Evolutionary conservation across 345 rosid genomes (phyloP).

Genomic region (Sonneratia caseolaris): DNA sequence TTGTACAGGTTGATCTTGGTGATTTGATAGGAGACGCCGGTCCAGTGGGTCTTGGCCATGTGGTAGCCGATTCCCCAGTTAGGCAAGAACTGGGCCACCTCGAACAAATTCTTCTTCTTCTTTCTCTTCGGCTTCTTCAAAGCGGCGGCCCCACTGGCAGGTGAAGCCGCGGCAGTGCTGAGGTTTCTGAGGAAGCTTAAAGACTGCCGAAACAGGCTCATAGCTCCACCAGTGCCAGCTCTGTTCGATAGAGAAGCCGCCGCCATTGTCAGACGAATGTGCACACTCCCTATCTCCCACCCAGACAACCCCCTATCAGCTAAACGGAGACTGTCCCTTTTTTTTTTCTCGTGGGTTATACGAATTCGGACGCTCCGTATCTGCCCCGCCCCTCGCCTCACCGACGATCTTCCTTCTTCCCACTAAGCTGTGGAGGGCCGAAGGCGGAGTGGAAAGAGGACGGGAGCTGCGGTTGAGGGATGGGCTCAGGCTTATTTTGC

Average conservation of each 20-base stretch:
- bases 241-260: slow-evolving; percentile 38
- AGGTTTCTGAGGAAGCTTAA: slow-evolving; percentile 37
- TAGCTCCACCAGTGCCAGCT: slow-evolving; percentile 19
- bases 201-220: slow-evolving; percentile 29
- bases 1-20: slow-evolving; percentile 92
- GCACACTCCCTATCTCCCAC: not conserved
- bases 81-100: slow-evolving; percentile 87
- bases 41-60: slow-evolving; percentile 95
- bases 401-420: not conserved
- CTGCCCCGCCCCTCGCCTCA: not conserved
- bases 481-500: not conserved
- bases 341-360: not conserved
- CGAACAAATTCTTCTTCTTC: slow-evolving; percentile 93
- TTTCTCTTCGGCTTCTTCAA: slow-evolving; percentile 38
- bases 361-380: not conserved
- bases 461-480: not conserved
- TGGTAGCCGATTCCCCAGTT: slow-evolving; percentile 91
- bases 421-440: not conserved
- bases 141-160: slow-evolving; percentile 20
- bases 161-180: slow-evolving; percentile 26
- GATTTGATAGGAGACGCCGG: slow-evolving; percentile 73
- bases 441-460: not conserved
- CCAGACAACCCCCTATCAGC: not conserved
- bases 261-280: slow-evolving; percentile 6
- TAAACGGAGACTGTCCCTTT: not conserved